Base-by-base conservation (phyloP, 2,329 filamentous ascomycete species). In the Exserohilum turcica region DNA sequence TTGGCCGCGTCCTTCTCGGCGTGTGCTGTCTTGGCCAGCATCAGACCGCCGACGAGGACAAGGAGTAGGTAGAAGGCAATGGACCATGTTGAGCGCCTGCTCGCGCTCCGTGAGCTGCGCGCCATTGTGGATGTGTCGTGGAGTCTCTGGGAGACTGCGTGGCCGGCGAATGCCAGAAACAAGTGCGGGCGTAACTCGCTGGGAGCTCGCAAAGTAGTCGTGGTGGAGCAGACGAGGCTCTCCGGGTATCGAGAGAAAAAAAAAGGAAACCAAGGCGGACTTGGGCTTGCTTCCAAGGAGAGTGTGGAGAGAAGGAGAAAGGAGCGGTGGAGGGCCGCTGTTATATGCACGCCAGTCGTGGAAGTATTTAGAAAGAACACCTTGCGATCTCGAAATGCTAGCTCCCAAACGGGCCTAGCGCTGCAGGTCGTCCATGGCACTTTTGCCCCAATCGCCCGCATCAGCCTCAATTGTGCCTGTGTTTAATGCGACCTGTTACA, bases 41-140 rank as follows among this genome's bases (percentile, higher is more conserved):
- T 89, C 73, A 96, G 83, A 66, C 92, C 92, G 62, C 89, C 84
- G 69, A 87, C 86, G 71, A 99, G 90, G 64, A 97, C 86, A 62
- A 96, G 86, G 74, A 91, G 86, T 70, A 97, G 88, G 82, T 96
- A 97, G 80, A 92, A 88, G 78, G 96, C 82, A 75, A 94, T 85
- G 80, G 85, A 91, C 92, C 84, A 97, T 82, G 87, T 88, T 81
- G 81, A 92, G 76, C 83, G 86, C 83, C 84, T 88, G 81, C 79
- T 85, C 82, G 81, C 84, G 82, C 81, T 84, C 73, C 78, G 75
- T 74, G 86, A 87, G 74, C 80, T 78, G 71, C 82, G 78, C 70
- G 83, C 79, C 84, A 86, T 86, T 67, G 67, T 79, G 76, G 61
- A 56, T 60, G 59, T 65, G 59, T 63, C 61, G 51, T 60, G 50